These are phyloP conservation scores for Salix koriyanagi DNA, from an alignment of 345 rosid genomes.

Conservation along the genomic window DNA sequence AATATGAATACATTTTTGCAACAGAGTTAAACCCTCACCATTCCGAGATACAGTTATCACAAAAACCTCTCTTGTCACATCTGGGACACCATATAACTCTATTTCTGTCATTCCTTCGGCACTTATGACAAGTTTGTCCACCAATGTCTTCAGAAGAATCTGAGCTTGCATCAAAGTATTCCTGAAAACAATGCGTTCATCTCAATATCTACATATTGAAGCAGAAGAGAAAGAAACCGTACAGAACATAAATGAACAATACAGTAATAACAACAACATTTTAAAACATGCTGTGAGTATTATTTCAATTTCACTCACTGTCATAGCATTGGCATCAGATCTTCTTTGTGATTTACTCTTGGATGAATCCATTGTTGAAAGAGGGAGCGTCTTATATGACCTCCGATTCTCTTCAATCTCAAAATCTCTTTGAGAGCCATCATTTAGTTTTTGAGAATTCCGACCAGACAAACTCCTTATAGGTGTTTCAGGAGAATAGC, in stretches of 20 bases:
- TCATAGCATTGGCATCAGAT: conserved; percentile 44
- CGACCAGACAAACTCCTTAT: conserved; percentile 39
- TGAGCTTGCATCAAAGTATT: conserved; percentile 58
- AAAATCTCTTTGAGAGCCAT: conserved; percentile 49
- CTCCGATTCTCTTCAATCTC: conserved; percentile 60
- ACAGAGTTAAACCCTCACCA: conserved; percentile 47
- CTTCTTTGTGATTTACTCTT: conserved; percentile 61
- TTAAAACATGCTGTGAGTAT: neutral
- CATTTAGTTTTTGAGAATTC: conserved; percentile 43
- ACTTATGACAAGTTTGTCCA: conserved; percentile 81
- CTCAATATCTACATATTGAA: neutral
- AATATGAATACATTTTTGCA: neutral
- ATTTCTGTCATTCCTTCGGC: conserved; percentile 58
- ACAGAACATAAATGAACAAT: conserved; percentile 5
- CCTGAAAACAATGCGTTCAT: conserved; percentile 44
- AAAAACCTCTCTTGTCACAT: conserved; percentile 87
- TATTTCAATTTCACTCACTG: conserved; percentile 32
- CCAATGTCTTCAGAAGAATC: conserved; percentile 67
- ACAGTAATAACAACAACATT: neutral
- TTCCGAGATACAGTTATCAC: conserved; percentile 64
- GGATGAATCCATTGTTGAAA: conserved; percentile 53
- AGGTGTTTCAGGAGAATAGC: conserved; percentile 55
- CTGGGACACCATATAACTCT: conserved; percentile 66
- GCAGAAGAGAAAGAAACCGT: neutral
- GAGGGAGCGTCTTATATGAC: conserved; percentile 48